Base-by-base conservation (phyloP, 2,329 filamentous ascomycete genomes). In the Trichoderma gracile region DNA sequence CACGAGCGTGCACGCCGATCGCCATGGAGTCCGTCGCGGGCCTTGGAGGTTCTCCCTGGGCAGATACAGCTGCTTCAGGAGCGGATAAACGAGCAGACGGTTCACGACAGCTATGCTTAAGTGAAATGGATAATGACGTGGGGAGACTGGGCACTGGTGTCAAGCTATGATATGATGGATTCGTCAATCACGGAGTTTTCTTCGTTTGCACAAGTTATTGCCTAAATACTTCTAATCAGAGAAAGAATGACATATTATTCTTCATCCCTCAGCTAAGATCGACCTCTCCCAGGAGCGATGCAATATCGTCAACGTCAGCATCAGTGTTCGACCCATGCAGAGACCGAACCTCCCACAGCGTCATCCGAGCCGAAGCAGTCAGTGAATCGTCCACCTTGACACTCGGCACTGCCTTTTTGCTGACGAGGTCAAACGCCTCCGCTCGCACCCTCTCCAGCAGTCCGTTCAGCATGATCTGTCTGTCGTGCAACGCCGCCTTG, bases 41-140 rank as follows among this genome's bases (percentile, higher is more conserved):
- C 80, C 81, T 3, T 84, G 81, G 80, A 76, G 82, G 49, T 80
- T 84, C 71, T 79, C 78, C 56, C 73, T 82, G 47, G 79, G 81
- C 66, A 78, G 75, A 50, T 83, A 82, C 71, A 81, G 77, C 76
- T 84, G 82, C 74, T 84, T 84, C 77, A 80, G 75, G 63, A 69
- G 66, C 52, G 30, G 55, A 2, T 60, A 21, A 54, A 25, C 12
- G 14, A 8, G 12, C 12, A 14, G 1, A 2, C 1, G 3, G 50
- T 5, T 3, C 17, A 30, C n/a, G 47, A 5, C 8, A 10, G 15
- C 30, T 12, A 30, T 50, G 27, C 19, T n/a, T n/a, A n/a, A n/a
- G n/a, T n/a, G n/a, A n/a, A n/a, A n/a, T n/a, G n/a, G n/a, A n/a
- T n/a, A n/a, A 2, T 17, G 27, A 27, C 10, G 27, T 50, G 15